Evolutionary conservation across 176 grass and related monocot genomes (phyloP), one percentile per base, ranked within the genome.

Genomic region (Carex kokanica): DNA sequence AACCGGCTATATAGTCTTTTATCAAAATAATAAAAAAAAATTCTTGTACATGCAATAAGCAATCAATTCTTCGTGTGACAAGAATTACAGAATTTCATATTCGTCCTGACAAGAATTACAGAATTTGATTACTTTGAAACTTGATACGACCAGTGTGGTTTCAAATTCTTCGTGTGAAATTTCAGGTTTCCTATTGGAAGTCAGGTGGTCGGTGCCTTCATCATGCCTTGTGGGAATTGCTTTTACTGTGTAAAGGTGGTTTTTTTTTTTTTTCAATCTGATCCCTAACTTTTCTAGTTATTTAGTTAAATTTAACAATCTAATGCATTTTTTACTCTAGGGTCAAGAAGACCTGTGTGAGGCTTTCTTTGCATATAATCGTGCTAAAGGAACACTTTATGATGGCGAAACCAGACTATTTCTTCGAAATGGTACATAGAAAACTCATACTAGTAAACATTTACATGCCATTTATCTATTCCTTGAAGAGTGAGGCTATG

Each of bases 211-310:
- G 95, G 95, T 47, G 95, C 95, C 3, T 98, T 98, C 60, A 98
- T 98, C 90, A 98, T 98, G 95, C 95, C 95, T 52, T 98, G 95
- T 53, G 95, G 95, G 45, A 98, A 98, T 80, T 98, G 95, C 87
- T 93, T 95, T 83, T 90, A 93, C 84, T 98, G 96, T 87, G 91
- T 98, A 25, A 98, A 98, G 91, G 96, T 95, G 63, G 11, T 70
- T 25, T 68, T 54, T 60, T 78, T 17, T 70, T 25, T 69, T 54
- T 60, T 72, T 17, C 1, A 53, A 51, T 54, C 47, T 63, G 25
- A 31, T 60, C 3, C 41, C 31, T 52, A 56, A 63, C 49, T 85
- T 84, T 52, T 31, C 52, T 41, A 38, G 5, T 64, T 64, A 31
- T 49, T 82, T 67, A 62, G 21, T 64, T 24, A 66, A 64, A 81